Evolutionary conservation across 2,329 filamentous ascomycete species (phyloP).

Genomic region (Coniochaeta sp.): DNA sequence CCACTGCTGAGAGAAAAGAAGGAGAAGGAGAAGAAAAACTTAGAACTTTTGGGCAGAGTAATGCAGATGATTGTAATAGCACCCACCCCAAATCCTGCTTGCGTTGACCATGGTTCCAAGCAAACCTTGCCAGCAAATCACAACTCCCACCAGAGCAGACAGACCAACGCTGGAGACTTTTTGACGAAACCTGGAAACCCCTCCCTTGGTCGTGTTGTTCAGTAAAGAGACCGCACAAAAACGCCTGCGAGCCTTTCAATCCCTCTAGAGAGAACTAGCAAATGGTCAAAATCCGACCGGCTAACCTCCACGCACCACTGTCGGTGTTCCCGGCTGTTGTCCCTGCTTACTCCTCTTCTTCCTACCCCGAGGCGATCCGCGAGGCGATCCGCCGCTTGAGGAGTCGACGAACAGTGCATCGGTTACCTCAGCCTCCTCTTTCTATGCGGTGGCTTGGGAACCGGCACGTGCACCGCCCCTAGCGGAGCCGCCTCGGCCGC

Average conservation of each 20-base stretch:
- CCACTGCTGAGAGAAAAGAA: neutral
- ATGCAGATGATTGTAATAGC: neutral
- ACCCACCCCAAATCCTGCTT: neutral
- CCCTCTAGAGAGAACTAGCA: neutral
- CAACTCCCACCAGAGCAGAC: neutral
- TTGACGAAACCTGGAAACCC: neutral
- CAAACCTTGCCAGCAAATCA: neutral
- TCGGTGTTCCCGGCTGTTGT: neutral
- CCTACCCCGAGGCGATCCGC: neutral
- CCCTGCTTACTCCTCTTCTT: neutral
- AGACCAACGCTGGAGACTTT: neutral
- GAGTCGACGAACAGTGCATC: neutral
- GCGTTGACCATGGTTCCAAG: neutral
- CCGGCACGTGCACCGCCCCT: conserved; percentile 53
- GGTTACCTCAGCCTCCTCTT: neutral
- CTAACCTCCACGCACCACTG: neutral
- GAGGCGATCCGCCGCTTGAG: neutral
- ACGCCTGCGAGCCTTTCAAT: neutral
- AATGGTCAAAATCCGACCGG: neutral
- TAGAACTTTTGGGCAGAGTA: neutral
- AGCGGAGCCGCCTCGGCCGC: conserved; percentile 51
- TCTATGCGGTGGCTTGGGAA: neutral
- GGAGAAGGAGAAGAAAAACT: neutral
- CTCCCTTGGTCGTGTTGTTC: neutral
- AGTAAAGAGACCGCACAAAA: neutral